Evolutionary conservation across 139 green algal species (phyloP), one percentile per base, ranked within the genome.

Genomic region (Volvox reticuliferus): DNA sequence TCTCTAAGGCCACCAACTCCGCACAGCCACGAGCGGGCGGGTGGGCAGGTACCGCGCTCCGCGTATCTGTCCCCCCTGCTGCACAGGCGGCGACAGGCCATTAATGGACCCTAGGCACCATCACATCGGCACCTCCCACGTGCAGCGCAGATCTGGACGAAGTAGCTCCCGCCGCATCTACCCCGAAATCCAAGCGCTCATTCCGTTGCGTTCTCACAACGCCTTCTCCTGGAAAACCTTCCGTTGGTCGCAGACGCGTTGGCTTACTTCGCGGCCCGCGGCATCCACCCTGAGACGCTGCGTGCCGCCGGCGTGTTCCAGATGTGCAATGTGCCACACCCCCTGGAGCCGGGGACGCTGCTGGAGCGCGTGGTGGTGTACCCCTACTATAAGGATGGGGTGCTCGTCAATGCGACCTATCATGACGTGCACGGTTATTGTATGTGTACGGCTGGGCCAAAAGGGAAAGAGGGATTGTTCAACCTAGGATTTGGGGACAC

Each of bases 341-440:
- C 65, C 21, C 32, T 77, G 30, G 44, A 37, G 30, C 82, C 82
- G 30, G 30, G 32, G 20, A 33, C 28, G 33, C 6, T 55, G 32
- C 65, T 88, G 82, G 33, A 79, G 32, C 82, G 82, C 9, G 65
- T 88, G 82, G 82, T 88, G 82, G 82, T 67, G 33, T 88, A 88
- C 82, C 82, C 82, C 16, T 79, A 88, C 65, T 67, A 67, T 20
- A 75, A n/a, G 82, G 61, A 79, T 6, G 82, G 65, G 13, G 33
- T 55, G 65, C 33, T 67, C 30, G 65, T 79, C 22, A 88, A 88
- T 22, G 33, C 44, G 28, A 88, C 82, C n/a, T 88, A 78, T 21
- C 82, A 88, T 33, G 82, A 88, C 82, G 17, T 88, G 2, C 24
- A 78, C 30, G 63, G 63, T 21, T 78, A 62, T 33, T 88, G 82